A percentile compares a stretch with the other conserved stretches of the same genome.
Conservation (phyloP, 495 filamentous ascomycete genomes). For the Symbiotaphrina buchneri region DNA sequence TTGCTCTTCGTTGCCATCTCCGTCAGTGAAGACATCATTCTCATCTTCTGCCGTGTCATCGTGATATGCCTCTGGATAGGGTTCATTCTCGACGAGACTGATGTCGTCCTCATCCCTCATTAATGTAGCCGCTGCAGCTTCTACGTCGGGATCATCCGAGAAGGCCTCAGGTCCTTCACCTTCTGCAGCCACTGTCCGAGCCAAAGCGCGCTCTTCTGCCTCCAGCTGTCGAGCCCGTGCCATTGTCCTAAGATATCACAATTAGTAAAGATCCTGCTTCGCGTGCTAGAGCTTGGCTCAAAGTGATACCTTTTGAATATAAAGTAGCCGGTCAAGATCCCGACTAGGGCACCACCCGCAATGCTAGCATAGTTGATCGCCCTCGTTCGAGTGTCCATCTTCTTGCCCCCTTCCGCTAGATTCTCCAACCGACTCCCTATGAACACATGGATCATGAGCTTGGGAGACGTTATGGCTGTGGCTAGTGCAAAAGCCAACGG, state of each 20-base stretch:
- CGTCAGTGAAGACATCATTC: conserved; percentile 8
- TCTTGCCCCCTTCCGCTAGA: conserved; percentile 37
- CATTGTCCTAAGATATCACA: conserved; percentile 33
- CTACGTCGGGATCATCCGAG: conserved; percentile 14
- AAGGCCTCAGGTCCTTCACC: conserved; percentile 9
- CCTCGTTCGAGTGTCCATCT: conserved; percentile 42
- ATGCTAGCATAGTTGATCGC: conserved; percentile 69
- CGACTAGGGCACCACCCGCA: conserved; percentile 40
- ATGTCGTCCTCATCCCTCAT: conserved; percentile 4
- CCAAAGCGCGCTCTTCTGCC: conserved; percentile 42
- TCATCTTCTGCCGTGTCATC: conserved; percentile 6
- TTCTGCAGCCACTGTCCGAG: conserved; percentile 10
- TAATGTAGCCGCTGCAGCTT: background rate
- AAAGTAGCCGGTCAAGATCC: conserved; percentile 53
- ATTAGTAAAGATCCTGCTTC: background rate
- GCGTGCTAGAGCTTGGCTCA: background rate
- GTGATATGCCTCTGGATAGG: conserved; percentile 7
- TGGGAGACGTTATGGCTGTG: conserved; percentile 56
- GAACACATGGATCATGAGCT: conserved; percentile 81
- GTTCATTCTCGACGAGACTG: conserved; percentile 2
- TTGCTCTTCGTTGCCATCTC: conserved; percentile 7
- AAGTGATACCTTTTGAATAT: conserved; percentile 47
- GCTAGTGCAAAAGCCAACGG: conserved; percentile 56
- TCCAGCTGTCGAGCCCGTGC: conserved; percentile 68
- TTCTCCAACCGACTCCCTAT: conserved; percentile 58